These are phyloP conservation scores for Funneliformis geosporum DNA, from an alignment of 192 early-diverging fungal genomes.

Conservation along the genomic window DNA sequence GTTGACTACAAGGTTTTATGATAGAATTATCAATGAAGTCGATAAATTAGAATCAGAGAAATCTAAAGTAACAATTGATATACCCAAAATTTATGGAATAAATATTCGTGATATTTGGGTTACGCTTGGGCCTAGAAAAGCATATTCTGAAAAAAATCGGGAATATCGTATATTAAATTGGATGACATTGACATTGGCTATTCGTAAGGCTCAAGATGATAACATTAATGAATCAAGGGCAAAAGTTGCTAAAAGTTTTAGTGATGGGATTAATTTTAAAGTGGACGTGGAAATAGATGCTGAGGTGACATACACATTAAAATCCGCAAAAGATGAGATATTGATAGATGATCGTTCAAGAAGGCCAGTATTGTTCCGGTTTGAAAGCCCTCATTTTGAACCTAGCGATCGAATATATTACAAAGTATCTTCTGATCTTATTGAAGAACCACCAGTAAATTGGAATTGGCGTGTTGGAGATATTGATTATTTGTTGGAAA, in stretches of 20 bases:
- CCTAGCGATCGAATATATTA: slow-evolving; percentile 21
- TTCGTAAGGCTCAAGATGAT: slow-evolving; percentile 24
- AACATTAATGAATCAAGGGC: slow-evolving; percentile 30
- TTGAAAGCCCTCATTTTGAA: slow-evolving; percentile 49
- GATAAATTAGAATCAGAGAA: slow-evolving; percentile 18
- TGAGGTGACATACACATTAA: slow-evolving; percentile 35
- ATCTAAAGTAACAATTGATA: slow-evolving; percentile 29
- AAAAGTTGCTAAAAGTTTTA: slow-evolving; percentile 32
- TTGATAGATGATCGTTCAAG: slow-evolving; percentile 42
- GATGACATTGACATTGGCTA: slow-evolving; percentile 43
- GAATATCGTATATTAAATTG: slow-evolving; percentile 38
- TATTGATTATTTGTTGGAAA: slow-evolving; percentile 48
- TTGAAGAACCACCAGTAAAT: slow-evolving; percentile 23
- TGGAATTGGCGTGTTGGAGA: slow-evolving; percentile 48
- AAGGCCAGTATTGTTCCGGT: slow-evolving; percentile 38
- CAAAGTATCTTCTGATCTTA: background rate
- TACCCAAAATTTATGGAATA: slow-evolving; percentile 42
- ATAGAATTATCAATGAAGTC: slow-evolving; percentile 30
- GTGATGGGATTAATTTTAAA: slow-evolving; percentile 38
- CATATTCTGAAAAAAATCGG: slow-evolving; percentile 20
- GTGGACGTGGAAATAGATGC: slow-evolving; percentile 53
- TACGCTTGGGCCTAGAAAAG: slow-evolving; percentile 32
- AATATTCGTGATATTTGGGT: slow-evolving; percentile 44
- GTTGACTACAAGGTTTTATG: slow-evolving; percentile 35
- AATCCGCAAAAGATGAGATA: background rate